Evolutionary conservation across 345 rosid genomes (phyloP).

Genomic region (Hevea brasiliensis): DNA sequence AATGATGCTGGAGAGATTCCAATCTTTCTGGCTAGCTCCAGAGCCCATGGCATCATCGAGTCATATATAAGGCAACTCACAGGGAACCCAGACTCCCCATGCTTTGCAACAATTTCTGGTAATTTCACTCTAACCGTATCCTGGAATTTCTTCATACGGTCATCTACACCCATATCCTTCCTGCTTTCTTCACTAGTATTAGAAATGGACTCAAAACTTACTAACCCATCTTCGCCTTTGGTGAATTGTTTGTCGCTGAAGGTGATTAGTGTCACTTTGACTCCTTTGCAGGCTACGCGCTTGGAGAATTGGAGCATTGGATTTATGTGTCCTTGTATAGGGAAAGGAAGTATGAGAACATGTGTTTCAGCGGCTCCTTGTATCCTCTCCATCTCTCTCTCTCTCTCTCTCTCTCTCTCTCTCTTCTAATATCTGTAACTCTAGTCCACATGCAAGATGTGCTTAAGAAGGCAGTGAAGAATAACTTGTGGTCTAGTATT

Average conservation of each 20-base stretch:
- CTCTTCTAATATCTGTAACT: no score
- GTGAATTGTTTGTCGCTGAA: neutral
- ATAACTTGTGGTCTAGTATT: neutral
- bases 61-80: constrained; percentile 9
- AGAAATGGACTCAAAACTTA: constrained; percentile 20
- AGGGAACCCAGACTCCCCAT: neutral
- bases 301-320: constrained; percentile 50
- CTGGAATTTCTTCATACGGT: neutral
- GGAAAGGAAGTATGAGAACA: constrained; percentile 34
- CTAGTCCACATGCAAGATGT: neutral
- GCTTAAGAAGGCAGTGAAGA: neutral
- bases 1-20: neutral
- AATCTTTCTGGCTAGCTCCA: constrained; percentile 2
- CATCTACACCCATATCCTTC: no score
- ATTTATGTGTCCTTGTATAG: constrained; percentile 51
- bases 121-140: neutral
- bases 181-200: neutral
- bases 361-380: constrained; percentile 20
- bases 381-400: neutral
- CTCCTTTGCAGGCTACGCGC: constrained; percentile 45
- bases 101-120: neutral
- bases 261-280: constrained; percentile 37
- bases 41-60: neutral
- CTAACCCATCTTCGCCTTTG: neutral
- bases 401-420: neutral